phyloP scores from a whole-genome alignment of 345 rosid species.

The Viola odorata region DNA sequence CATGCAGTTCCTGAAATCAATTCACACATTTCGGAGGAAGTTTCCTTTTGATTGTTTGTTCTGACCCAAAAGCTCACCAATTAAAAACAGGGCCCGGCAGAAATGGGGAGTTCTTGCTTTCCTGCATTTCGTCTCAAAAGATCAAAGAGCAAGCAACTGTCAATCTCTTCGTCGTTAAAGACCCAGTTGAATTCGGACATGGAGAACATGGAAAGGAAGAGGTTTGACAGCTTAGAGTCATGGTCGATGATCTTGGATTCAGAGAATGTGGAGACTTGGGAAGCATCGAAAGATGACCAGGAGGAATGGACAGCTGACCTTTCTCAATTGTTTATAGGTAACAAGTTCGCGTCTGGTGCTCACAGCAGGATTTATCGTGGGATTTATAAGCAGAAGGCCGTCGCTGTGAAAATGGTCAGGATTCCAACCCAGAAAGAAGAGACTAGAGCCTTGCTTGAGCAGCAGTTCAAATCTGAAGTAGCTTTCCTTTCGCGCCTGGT shows the following conservation, averaged over 20 bases:
- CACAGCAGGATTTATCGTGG: constrained; percentile 90
- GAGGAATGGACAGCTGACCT: constrained; percentile 99
- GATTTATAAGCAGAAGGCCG: constrained; percentile 96
- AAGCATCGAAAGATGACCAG: constrained; percentile 71
- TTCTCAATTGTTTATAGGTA: constrained; percentile 90
- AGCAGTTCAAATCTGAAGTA: constrained; percentile 93
- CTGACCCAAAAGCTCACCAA: constrained; percentile 7
- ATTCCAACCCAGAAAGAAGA: constrained; percentile 80
- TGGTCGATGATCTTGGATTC: constrained; percentile 98
- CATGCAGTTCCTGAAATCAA: constrained; percentile 93
- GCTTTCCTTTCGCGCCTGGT: constrained; percentile 90
- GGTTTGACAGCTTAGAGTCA: constrained; percentile 94
- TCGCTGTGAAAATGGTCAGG: constrained; percentile 97
- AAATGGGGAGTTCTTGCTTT: constrained; percentile 76
- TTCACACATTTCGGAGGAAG: constrained; percentile 87
- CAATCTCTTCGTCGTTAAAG: constrained; percentile 54
- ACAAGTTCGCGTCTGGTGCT: constrained; percentile 97
- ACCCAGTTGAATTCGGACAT: constrained; percentile 43
- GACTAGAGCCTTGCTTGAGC: constrained; percentile 75
- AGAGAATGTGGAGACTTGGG: constrained; percentile 95
- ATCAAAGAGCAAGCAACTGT: constrained; percentile 39
- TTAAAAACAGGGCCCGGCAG: background rate
- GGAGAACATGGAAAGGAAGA: constrained; percentile 79
- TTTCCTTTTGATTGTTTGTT: constrained; percentile 39
- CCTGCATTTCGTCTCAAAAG: constrained; percentile 58